phyloP scores from a whole-genome alignment of 2,329 filamentous ascomycete genomes.

The Raffaelea arxii region DNA sequence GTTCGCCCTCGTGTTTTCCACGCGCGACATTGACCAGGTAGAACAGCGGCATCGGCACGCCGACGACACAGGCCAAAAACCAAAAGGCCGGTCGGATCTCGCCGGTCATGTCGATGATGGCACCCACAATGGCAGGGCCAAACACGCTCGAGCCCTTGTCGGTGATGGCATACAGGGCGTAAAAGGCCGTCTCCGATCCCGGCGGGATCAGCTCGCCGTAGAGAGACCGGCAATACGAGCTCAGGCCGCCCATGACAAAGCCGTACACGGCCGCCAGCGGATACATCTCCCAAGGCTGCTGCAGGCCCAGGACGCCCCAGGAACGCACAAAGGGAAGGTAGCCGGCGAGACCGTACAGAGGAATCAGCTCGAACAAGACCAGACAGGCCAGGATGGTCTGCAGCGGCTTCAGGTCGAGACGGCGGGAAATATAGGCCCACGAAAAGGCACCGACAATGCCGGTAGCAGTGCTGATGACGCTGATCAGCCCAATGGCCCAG shows the following conservation, averaged over 20 bases:
- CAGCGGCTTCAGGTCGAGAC: conserved; percentile 61
- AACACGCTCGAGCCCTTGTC: conserved; percentile 95
- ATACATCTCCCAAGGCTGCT: conserved; percentile 96
- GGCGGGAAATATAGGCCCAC: conserved; percentile 71
- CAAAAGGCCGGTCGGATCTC: conserved; percentile 82
- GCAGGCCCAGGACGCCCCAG: conserved; percentile 73
- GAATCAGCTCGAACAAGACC: conserved; percentile 81
- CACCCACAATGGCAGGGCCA: conserved; percentile 85
- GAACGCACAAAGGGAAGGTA: conserved; percentile 71
- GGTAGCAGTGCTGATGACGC: conserved; percentile 76
- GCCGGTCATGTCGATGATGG: conserved; percentile 76
- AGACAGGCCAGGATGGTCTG: conserved; percentile 93
- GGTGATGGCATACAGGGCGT: conserved; percentile 92
- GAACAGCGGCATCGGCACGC: conserved; percentile 74
- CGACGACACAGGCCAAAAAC: conserved; percentile 80
- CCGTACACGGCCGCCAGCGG: conserved; percentile 84
- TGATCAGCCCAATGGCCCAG: conserved; percentile 82
- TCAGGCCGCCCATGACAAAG: conserved; percentile 85
- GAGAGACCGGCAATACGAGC: conserved; percentile 82
- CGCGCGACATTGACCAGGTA: conserved; percentile 77
- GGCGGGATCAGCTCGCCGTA: conserved; percentile 92
- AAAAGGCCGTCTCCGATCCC: conserved; percentile 91
- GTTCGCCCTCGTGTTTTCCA: conserved; percentile 58
- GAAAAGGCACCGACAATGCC: conserved; percentile 83
- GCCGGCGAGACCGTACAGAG: conserved; percentile 79